These are phyloP conservation scores for Trichoderma polysporum DNA, from an alignment of 2,329 filamentous ascomycete species.

Conservation along the genomic window DNA sequence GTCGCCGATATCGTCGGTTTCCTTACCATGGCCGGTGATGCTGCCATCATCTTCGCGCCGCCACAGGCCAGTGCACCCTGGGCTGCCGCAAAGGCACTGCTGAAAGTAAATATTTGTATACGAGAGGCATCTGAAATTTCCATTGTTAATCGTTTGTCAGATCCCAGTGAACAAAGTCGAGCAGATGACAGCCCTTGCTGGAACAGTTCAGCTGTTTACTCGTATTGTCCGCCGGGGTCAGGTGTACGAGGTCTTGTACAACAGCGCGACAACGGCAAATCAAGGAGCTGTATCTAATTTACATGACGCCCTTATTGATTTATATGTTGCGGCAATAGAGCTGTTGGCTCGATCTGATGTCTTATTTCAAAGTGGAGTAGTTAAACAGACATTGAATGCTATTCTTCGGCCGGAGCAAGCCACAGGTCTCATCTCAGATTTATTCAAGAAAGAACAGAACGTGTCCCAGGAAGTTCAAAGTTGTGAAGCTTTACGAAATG, in stretches of 20 bases:
- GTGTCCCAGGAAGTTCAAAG: not conserved
- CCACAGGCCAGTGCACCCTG: conserved; percentile 10
- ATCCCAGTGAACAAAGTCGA: conserved; percentile 2
- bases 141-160: not conserved
- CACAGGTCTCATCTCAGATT: not conserved
- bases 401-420: not conserved
- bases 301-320: not conserved
- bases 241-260: conserved; percentile 1
- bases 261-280: not conserved
- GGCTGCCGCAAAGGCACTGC: conserved; percentile 1
- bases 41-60: not conserved
- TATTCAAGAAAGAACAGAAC: not conserved
- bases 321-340: conserved; percentile 11
- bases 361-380: not conserved
- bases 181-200: conserved; percentile 11
- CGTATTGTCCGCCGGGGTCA: conserved; percentile 7
- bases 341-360: not conserved
- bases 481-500: not conserved
- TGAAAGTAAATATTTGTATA: not conserved
- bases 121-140: not conserved
- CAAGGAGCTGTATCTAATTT: not conserved
- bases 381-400: not conserved
- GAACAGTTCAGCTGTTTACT: not conserved
- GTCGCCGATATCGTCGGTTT: not conserved
- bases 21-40: conserved; percentile 2